Conservation (phyloP, 768 basidiomycete species). For the Kwoniella sp. region DNA sequence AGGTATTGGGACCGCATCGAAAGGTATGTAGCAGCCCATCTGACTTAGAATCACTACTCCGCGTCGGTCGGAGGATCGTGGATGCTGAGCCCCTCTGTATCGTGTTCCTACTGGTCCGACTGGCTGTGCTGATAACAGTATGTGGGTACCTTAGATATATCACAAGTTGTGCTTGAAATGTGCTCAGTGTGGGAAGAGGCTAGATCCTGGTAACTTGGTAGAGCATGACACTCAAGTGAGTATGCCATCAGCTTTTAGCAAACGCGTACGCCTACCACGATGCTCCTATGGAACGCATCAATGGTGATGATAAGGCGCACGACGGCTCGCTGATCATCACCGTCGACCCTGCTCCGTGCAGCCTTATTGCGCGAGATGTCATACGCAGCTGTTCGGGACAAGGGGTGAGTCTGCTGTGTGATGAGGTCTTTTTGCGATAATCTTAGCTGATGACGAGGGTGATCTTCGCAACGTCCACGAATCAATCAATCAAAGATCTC, state of each 20-base stretch:
- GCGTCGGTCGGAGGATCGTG: no score
- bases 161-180: slow-evolving; percentile 54
- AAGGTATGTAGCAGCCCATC: slow-evolving; percentile 48
- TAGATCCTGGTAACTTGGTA: slow-evolving; percentile 48
- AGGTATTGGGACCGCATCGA: slow-evolving; percentile 46
- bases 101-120: no score
- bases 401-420: slow-evolving; percentile 41
- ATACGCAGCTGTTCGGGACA: slow-evolving; percentile 49
- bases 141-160: slow-evolving; percentile 30
- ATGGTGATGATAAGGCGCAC: no score
- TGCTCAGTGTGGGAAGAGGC: slow-evolving; percentile 46
- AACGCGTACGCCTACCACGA: not conserved
- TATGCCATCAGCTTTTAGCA: not conserved
- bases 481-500: slow-evolving; percentile 35
- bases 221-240: slow-evolving; percentile 48
- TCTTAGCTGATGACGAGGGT: no score
- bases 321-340: not conserved
- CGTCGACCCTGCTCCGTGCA: slow-evolving; percentile 7
- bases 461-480: slow-evolving; percentile 1
- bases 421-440: no score
- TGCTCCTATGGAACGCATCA: no score
- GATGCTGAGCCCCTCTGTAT: no score
- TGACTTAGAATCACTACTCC: no score
- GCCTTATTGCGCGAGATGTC: slow-evolving; percentile 51
- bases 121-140: no score